Conservation (phyloP, 2,329 filamentous ascomycete genomes). For the Chrysosporium keratinophilum region DNA sequence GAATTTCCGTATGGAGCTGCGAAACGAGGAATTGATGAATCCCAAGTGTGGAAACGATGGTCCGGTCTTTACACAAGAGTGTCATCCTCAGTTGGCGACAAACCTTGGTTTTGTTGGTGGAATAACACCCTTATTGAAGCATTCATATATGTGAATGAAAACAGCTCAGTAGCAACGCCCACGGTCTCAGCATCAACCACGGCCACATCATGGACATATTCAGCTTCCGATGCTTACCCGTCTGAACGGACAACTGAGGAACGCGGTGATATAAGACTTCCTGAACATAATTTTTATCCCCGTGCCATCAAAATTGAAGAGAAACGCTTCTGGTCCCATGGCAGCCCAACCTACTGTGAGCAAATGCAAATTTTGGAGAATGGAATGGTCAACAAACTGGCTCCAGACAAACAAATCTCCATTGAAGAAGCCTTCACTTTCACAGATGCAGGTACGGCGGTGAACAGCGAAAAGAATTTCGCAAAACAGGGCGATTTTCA, state of each 20-base stretch:
- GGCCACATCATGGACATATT: slow-evolving; percentile 8
- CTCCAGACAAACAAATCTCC: slow-evolving; percentile 19
- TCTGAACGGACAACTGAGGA: slow-evolving; percentile 19
- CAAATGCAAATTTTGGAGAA: slow-evolving; percentile 52
- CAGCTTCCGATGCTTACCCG: slow-evolving; percentile 8
- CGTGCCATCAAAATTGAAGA: slow-evolving; percentile 57
- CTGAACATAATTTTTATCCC: slow-evolving; percentile 35
- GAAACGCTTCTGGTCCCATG: slow-evolving; percentile 41
- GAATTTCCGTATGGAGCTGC: slow-evolving; percentile 21
- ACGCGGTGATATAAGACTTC: not conserved
- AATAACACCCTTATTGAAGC: slow-evolving; percentile 57
- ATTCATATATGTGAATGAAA: slow-evolving; percentile 51
- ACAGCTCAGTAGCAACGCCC: not conserved
- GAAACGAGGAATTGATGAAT: slow-evolving; percentile 20
- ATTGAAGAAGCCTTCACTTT: slow-evolving; percentile 28
- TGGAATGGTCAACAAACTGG: slow-evolving; percentile 24
- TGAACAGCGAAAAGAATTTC: not conserved
- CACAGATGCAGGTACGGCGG: not conserved
- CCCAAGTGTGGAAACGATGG: slow-evolving; percentile 18
- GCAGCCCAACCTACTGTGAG: slow-evolving; percentile 49
- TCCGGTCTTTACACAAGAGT: slow-evolving; percentile 29
- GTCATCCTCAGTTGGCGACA: slow-evolving; percentile 44
- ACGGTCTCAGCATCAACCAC: slow-evolving; percentile 9
- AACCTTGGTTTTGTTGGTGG: slow-evolving; percentile 61
- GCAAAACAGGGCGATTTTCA: not conserved